Conservation (phyloP, 2,329 filamentous ascomycete species). For the Proliferodiscus dingleyae region DNA sequence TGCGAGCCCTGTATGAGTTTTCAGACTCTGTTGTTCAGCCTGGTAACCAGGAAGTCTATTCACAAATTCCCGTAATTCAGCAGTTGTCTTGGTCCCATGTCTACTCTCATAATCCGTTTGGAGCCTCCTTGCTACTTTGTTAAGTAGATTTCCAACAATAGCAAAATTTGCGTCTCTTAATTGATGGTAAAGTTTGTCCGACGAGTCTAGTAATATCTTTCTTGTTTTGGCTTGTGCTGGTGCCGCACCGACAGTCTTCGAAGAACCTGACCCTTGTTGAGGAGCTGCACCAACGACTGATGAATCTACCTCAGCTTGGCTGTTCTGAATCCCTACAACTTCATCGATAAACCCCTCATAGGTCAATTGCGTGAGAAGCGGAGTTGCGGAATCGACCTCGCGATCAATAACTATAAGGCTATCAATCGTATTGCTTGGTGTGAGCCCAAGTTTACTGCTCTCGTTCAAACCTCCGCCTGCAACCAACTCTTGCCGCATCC, state of each 20-base stretch:
- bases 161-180: constrained; percentile 92
- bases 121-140: constrained; percentile 83
- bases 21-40: constrained; percentile 87
- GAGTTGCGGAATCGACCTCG: constrained; percentile 89
- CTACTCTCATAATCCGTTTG: constrained; percentile 85
- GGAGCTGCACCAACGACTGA: constrained; percentile 76
- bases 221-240: constrained; percentile 68
- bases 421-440: constrained; percentile 83
- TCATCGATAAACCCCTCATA: constrained; percentile 97
- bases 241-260: constrained; percentile 50
- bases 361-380: constrained; percentile 87
- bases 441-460: constrained; percentile 59
- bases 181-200: constrained; percentile 82
- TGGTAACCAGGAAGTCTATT: constrained; percentile 87
- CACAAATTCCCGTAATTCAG: constrained; percentile 93
- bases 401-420: constrained; percentile 93
- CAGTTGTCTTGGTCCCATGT: constrained; percentile 79
- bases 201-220: constrained; percentile 83
- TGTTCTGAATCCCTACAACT: constrained; percentile 84
- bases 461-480: constrained; percentile 71
- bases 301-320: constrained; percentile 87
- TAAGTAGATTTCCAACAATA: constrained; percentile 81
- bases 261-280: constrained; percentile 47
- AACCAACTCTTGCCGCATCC: constrained; percentile 85
- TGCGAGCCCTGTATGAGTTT: constrained; percentile 83